phyloP scores from a whole-genome alignment of 2,329 filamentous ascomycete genomes.

The Penicillium sp. region DNA sequence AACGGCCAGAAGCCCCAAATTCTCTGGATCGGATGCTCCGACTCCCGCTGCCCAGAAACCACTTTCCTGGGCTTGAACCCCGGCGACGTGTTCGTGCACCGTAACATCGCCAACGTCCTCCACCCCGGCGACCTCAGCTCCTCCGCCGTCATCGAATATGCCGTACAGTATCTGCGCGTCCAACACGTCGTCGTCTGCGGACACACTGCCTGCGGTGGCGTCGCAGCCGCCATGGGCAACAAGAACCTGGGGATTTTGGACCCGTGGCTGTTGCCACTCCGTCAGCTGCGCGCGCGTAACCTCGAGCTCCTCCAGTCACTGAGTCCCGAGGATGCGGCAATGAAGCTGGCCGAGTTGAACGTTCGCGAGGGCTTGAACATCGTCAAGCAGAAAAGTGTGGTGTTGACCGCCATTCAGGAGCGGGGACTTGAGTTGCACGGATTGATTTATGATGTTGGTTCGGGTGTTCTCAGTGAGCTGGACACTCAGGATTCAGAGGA shows the following conservation, averaged over 20 bases:
- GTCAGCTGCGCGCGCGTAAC: constrained; percentile 54
- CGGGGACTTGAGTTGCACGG: constrained; percentile 72
- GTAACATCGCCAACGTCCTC: constrained; percentile 85
- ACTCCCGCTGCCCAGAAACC: constrained; percentile 79
- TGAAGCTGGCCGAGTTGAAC: constrained; percentile 71
- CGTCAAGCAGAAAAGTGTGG: constrained; percentile 63
- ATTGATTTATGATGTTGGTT: constrained; percentile 66
- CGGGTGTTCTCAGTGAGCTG: constrained; percentile 53
- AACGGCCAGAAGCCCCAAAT: constrained; percentile 61
- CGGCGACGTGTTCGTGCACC: constrained; percentile 83
- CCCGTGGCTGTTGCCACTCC: constrained; percentile 58
- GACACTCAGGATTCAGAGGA: constrained; percentile 45
- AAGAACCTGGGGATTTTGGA: constrained; percentile 58
- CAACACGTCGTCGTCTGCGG: constrained; percentile 61
- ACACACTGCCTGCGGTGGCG: constrained; percentile 59
- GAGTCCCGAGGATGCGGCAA: constrained; percentile 48
- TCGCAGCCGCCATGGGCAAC: constrained; percentile 54
- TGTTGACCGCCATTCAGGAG: constrained; percentile 67
- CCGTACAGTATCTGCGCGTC: constrained; percentile 67
- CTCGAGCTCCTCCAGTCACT: constrained; percentile 49
- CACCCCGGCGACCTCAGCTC: constrained; percentile 71
- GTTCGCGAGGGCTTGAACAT: constrained; percentile 65
- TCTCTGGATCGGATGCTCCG: constrained; percentile 82
- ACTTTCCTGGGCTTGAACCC: constrained; percentile 73
- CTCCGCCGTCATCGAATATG: constrained; percentile 72